Conservation (phyloP, 805 yeast genomes). For the Lachancea thermotolerans region DNA sequence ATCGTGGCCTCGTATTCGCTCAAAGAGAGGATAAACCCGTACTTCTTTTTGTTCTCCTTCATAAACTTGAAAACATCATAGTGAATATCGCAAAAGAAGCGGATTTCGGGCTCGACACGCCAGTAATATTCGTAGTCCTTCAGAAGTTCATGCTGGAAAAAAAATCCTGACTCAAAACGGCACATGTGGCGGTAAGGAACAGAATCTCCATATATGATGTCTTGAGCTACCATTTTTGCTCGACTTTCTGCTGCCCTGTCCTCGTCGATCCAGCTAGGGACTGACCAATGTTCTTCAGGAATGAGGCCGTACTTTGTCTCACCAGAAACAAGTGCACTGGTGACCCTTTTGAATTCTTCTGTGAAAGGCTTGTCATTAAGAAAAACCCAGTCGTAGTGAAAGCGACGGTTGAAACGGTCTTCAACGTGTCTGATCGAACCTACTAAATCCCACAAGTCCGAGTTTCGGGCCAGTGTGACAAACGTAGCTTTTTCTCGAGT, state of each 20-base stretch:
- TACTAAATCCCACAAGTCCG: constrained; percentile 50
- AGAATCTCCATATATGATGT: constrained; percentile 51
- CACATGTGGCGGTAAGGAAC: constrained; percentile 67
- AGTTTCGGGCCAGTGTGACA: constrained; percentile 63
- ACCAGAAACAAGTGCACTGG: constrained; percentile 52
- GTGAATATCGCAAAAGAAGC: constrained; percentile 52
- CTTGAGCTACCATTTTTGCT: constrained; percentile 36
- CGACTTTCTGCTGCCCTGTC: constrained; percentile 42
- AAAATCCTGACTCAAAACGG: constrained; percentile 45
- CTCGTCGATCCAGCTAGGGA: constrained; percentile 59
- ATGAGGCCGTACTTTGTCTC: constrained; percentile 55
- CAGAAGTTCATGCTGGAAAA: constrained; percentile 54
- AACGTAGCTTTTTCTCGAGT: constrained; percentile 54
- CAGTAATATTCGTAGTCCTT: constrained; percentile 60
- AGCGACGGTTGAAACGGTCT: constrained; percentile 55
- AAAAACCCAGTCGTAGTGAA: constrained; percentile 74
- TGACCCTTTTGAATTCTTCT: constrained; percentile 44
- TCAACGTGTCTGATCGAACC: constrained; percentile 58
- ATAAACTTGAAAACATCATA: constrained; percentile 57
- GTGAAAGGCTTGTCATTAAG: constrained; percentile 62
- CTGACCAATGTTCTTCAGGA: constrained; percentile 59
- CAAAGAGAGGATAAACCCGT: constrained; percentile 62
- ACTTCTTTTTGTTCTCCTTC: constrained; percentile 47
- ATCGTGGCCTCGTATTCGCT: constrained; percentile 59
- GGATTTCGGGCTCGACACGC: constrained; percentile 71